phyloP scores from a whole-genome alignment of 768 basidiomycete species.

The Leucocoprinus sp. region DNA sequence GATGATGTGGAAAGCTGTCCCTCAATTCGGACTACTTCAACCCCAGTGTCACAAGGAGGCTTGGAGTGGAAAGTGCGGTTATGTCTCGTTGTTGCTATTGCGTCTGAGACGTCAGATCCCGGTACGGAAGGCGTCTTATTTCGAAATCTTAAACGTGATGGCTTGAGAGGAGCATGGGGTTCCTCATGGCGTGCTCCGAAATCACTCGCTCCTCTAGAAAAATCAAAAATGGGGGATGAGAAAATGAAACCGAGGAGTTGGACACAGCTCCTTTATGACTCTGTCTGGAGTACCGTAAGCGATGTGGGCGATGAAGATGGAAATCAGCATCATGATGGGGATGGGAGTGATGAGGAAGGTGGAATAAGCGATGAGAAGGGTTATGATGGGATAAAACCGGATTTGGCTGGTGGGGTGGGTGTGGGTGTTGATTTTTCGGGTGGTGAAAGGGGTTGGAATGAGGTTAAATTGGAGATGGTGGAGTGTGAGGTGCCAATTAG shows the following conservation, averaged over 20 bases:
- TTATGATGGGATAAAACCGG: slow-evolving; percentile 43
- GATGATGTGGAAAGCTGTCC: slow-evolving; percentile 20
- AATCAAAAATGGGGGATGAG: slow-evolving; percentile 20
- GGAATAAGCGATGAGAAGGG: slow-evolving; percentile 18
- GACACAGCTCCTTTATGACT: slow-evolving; percentile 30
- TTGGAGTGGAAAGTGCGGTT: slow-evolving; percentile 87
- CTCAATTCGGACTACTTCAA: slow-evolving; percentile 6
- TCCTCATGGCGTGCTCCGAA: slow-evolving; percentile 52
- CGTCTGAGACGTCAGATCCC: slow-evolving; percentile 33
- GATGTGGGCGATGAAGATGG: slow-evolving; percentile 26
- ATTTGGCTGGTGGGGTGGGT: slow-evolving; percentile 43
- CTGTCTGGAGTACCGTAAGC: slow-evolving; percentile 13
- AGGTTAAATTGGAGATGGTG: slow-evolving; percentile 74
- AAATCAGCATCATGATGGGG: slow-evolving; percentile 57
- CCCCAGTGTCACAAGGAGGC: slow-evolving; percentile 44
- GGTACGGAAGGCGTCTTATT: slow-evolving; percentile 46
- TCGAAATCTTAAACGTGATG: slow-evolving; percentile 49
- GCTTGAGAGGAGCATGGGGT: slow-evolving; percentile 64
- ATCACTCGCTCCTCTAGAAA: slow-evolving; percentile 56
- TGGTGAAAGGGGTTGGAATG: slow-evolving; percentile 55
- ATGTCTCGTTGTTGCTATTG: slow-evolving; percentile 76
- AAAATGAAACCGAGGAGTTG: slow-evolving; percentile 26
- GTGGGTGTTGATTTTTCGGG: slow-evolving; percentile 43
- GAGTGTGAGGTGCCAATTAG: slow-evolving; percentile 89
- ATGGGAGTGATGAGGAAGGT: slow-evolving; percentile 29